Evolutionary conservation across 805 yeast species (phyloP).

Genomic region (Ogataea parapolymorpha): DNA sequence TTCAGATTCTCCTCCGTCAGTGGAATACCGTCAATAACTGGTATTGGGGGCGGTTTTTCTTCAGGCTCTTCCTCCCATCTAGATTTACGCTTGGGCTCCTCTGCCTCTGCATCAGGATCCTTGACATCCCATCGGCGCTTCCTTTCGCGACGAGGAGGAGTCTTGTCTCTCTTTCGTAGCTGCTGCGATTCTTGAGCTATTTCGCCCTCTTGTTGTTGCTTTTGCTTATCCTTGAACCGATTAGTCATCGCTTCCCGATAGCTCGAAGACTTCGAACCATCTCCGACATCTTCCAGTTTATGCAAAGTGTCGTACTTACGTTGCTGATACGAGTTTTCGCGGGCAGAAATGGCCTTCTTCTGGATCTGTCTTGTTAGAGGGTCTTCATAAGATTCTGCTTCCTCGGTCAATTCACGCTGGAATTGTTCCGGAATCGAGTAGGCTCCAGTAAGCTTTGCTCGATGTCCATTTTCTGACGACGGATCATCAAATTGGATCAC

Average conservation of each 20-base stretch:
- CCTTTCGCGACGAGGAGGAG: slow-evolving; percentile 21
- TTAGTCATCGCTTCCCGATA: slow-evolving; percentile 43
- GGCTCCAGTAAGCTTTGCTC: slow-evolving; percentile 14
- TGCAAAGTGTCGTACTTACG: slow-evolving; percentile 26
- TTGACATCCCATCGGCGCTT: slow-evolving; percentile 48
- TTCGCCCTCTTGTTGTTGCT: slow-evolving; percentile 36
- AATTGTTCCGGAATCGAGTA: slow-evolving; percentile 25
- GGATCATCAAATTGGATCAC: slow-evolving; percentile 6
- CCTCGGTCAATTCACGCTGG: slow-evolving; percentile 19
- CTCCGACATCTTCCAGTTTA: slow-evolving; percentile 9
- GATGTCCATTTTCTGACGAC: neutral
- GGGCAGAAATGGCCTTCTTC: slow-evolving; percentile 29
- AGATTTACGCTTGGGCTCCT: slow-evolving; percentile 13
- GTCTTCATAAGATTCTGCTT: slow-evolving; percentile 24
- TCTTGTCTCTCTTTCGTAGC: slow-evolving; percentile 14
- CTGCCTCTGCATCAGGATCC: slow-evolving; percentile 29
- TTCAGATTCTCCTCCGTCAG: slow-evolving; percentile 47
- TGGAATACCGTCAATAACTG: slow-evolving; percentile 34
- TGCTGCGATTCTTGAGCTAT: slow-evolving; percentile 20
- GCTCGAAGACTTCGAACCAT: slow-evolving; percentile 19
- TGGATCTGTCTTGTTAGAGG: slow-evolving; percentile 24
- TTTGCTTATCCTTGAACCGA: slow-evolving; percentile 39
- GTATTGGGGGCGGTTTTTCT: slow-evolving; percentile 8
- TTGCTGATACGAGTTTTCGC: slow-evolving; percentile 48
- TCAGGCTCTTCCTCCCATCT: slow-evolving; percentile 18